Percentiles rank a stretch among this genome's conserved stretches.
phyloP scores from a whole-genome alignment of 768 basidiomycete species.

The Kwoniella sp. region DNA sequence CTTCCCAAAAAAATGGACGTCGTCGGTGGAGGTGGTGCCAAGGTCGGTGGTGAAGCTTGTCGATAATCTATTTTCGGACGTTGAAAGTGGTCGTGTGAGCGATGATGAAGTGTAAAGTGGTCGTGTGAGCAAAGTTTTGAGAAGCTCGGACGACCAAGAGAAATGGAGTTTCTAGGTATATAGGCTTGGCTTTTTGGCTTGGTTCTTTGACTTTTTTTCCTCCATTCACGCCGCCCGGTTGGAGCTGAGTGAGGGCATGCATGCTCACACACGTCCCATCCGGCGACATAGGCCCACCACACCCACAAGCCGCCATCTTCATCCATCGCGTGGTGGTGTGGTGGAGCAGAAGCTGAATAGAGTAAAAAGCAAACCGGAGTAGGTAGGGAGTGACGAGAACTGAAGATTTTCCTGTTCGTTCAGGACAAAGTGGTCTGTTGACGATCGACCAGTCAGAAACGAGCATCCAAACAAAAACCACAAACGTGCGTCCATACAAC shows the following conservation, averaged over 20 bases:
- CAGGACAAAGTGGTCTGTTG: background rate
- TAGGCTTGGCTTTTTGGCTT: conserved; percentile 7
- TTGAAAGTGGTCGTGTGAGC: conserved; percentile 17
- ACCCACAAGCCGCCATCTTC: background rate
- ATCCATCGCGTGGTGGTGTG: background rate
- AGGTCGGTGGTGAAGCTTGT: background rate
- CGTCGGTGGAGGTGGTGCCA: conserved; percentile 16
- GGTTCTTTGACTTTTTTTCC: background rate
- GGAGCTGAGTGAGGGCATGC: no score
- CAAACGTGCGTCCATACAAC: conserved; percentile 10
- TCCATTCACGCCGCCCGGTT: background rate
- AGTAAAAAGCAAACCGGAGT: conserved; percentile 1
- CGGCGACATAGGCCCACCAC: background rate
- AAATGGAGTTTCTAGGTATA: background rate
- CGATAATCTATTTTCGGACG: conserved; percentile 1
- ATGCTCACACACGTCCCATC: background rate
- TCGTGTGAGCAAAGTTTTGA: conserved; percentile 18
- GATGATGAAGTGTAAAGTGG: conserved; percentile 5
- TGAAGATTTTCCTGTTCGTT: background rate
- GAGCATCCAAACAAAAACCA: conserved; percentile 11
- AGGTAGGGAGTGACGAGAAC: background rate
- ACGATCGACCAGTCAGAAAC: conserved; percentile 16
- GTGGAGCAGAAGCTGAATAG: background rate
- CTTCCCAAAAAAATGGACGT: background rate
- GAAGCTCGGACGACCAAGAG: background rate